Evolutionary conservation across 495 filamentous ascomycete species (phyloP).

Genomic region (Aspergillus sclerotioniger): DNA sequence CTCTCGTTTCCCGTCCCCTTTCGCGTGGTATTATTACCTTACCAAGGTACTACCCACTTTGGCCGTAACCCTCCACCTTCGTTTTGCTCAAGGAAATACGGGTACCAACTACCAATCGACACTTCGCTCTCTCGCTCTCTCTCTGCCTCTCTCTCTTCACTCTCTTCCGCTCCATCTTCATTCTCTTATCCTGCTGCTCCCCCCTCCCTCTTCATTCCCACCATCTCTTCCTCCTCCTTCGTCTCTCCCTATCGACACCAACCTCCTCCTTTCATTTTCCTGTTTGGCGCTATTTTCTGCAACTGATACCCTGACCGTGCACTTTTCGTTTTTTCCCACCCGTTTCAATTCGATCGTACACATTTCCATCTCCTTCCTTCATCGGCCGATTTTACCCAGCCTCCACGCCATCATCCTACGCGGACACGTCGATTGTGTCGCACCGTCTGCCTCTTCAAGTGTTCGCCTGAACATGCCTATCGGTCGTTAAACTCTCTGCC

Average conservation of each 20-base stretch:
- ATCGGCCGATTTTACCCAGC: background rate
- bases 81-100: conserved; percentile 1
- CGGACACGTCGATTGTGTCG: conserved; percentile 2
- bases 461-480: conserved; percentile 25
- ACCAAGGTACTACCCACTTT: too few species aligned
- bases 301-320: conserved; percentile 2
- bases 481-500: conserved; percentile 27
- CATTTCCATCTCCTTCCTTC: background rate
- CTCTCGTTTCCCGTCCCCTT: background rate
- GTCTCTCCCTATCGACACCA: conserved; percentile 9
- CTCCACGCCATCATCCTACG: background rate
- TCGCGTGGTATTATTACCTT: background rate
- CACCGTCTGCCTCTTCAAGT: background rate
- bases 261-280: conserved; percentile 10
- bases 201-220: conserved; percentile 9
- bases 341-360: background rate
- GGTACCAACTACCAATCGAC: too few species aligned
- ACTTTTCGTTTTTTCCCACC: background rate
- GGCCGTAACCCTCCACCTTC: conserved; percentile 1
- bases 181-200: conserved; percentile 6
- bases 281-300: background rate
- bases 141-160: background rate
- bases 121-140: conserved; percentile 7
- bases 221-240: conserved; percentile 3
- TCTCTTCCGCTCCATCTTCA: conserved; percentile 10